A percentile compares a stretch with the other conserved stretches of the same genome.
Evolutionary conservation across 768 basidiomycete species (phyloP).

Genomic region (Cystobasidium ongulense): DNA sequence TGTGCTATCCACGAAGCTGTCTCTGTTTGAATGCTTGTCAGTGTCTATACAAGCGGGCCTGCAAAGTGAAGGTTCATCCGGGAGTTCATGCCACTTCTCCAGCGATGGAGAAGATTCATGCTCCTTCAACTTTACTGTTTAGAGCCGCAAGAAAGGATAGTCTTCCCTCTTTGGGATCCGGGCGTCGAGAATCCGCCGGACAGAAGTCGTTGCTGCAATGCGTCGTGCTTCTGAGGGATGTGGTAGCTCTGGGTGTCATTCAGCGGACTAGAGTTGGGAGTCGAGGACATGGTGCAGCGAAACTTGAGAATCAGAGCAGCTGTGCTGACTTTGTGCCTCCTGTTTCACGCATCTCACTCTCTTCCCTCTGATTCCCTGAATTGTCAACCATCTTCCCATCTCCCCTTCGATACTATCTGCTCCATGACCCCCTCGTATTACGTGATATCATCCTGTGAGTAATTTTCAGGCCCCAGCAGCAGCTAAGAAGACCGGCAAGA

Average conservation of each 20-base stretch:
- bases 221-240: not conserved
- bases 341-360: not conserved
- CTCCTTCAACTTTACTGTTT: not conserved
- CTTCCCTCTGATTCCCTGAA: not conserved
- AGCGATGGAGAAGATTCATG: not conserved
- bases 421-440: slow-evolving; percentile 27
- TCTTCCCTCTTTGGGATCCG: not conserved
- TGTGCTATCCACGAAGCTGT: not conserved
- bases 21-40: not conserved
- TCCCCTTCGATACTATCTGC: slow-evolving; percentile 12
- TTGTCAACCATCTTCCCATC: not conserved
- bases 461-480: slow-evolving; percentile 22
- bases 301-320: not conserved
- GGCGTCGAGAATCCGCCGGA: not conserved
- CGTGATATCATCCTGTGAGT: not conserved
- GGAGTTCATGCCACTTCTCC: not conserved
- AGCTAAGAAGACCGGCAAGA: slow-evolving; percentile 52
- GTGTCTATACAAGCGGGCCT: not conserved
- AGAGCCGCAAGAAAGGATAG: slow-evolving; percentile 25
- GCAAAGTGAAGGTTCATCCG: not conserved
- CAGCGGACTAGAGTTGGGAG: not conserved
- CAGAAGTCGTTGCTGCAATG: not conserved
- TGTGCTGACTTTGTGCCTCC: not conserved
- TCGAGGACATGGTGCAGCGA: not conserved
- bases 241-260: not conserved